These are phyloP conservation scores for Fusarium irregulare DNA, from an alignment of 2,329 filamentous ascomycete genomes.

Conservation along the genomic window DNA sequence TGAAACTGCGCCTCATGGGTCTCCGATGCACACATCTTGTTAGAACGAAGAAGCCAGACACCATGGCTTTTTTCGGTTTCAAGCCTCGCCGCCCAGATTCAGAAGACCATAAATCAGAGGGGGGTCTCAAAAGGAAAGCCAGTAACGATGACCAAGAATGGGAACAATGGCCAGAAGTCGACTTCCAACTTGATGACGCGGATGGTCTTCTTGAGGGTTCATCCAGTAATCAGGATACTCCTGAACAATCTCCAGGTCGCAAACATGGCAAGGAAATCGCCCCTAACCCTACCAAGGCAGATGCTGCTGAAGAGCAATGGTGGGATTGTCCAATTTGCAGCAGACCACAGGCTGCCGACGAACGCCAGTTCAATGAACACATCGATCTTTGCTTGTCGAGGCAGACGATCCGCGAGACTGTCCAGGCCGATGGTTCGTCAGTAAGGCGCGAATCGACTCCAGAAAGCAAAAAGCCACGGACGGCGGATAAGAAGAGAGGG, in stretches of 20 bases:
- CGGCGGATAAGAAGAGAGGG: slow-evolving; percentile 54
- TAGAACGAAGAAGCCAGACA: slow-evolving; percentile 83
- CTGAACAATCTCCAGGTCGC: slow-evolving; percentile 21
- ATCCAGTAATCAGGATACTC: slow-evolving; percentile 19
- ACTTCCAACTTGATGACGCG: slow-evolving; percentile 56
- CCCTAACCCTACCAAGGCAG: slow-evolving; percentile 56
- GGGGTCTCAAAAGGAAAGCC: slow-evolving; percentile 52
- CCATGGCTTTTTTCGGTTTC: slow-evolving; percentile 82
- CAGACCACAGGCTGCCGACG: slow-evolving; percentile 79
- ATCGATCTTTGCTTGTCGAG: slow-evolving; percentile 91
- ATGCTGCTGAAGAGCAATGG: slow-evolving; percentile 58
- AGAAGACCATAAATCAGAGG: slow-evolving; percentile 23
- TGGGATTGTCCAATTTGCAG: slow-evolving; percentile 93
- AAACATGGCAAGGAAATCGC: slow-evolving; percentile 64
- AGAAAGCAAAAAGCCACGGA: slow-evolving; percentile 53
- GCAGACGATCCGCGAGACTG: slow-evolving; percentile 85
- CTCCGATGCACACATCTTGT: slow-evolving; percentile 88
- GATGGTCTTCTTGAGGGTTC: slow-evolving; percentile 23
- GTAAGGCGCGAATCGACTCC: slow-evolving; percentile 49
- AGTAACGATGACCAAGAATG: slow-evolving; percentile 56
- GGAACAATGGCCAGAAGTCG: slow-evolving; percentile 76
- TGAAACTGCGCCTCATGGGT: slow-evolving; percentile 88
- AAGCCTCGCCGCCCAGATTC: slow-evolving; percentile 50
- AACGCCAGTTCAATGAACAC: slow-evolving; percentile 86
- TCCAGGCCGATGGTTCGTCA: slow-evolving; percentile 64